Evolutionary conservation across 352 stramenopile genomes (phyloP), one percentile per base, ranked within the genome.

Genomic region (Thalassiosira mediterranea): DNA sequence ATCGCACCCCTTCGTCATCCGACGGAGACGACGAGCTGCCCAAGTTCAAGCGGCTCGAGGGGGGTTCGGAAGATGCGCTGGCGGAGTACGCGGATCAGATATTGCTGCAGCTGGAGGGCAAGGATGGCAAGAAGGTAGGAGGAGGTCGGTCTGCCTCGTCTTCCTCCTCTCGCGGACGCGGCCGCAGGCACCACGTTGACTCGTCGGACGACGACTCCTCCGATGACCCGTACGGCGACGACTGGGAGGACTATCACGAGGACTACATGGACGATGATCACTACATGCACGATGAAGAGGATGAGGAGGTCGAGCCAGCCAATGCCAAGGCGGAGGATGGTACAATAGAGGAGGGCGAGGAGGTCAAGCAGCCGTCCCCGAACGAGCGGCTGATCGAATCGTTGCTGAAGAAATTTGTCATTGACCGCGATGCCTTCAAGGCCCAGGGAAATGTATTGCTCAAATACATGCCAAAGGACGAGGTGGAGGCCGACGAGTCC

Each of bases 371-470:
- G 15, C 19, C n/a, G 28, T 13, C 21, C 8, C 37, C n/a, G 13
- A 42, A 67, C 31, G 31, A 75, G 23, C 19, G 32, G 4, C 25
- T 56, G 42, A 48, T 62, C 17, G 40, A 42, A 28, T 42, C 44
- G n/a, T 40, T 63, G 19, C 19, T 89, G 17, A 38, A 79, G 19
- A 59, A n/a, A 11, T 46, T 69, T 57, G 73, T 68, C 15, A 37
- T 31, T 19, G 48, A 47, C 11, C 69, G 83, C 19, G 48, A 54
- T 47, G 42, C 51, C 11, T 90, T 87, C 54, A 72, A 85, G 49
- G 40, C 61, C 4, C 49, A 74, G 52, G 69, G 61, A 1, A 60
- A 76, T 25, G 49, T 42, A 32, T 44, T 83, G 1, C 21, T 80
- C 8, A 44, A 69, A 38, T 38, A 70, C 59, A 62, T 75, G 37